phyloP scores from a whole-genome alignment of 1,284 basidiomycete genomes.

The Trametes hirsuta region DNA sequence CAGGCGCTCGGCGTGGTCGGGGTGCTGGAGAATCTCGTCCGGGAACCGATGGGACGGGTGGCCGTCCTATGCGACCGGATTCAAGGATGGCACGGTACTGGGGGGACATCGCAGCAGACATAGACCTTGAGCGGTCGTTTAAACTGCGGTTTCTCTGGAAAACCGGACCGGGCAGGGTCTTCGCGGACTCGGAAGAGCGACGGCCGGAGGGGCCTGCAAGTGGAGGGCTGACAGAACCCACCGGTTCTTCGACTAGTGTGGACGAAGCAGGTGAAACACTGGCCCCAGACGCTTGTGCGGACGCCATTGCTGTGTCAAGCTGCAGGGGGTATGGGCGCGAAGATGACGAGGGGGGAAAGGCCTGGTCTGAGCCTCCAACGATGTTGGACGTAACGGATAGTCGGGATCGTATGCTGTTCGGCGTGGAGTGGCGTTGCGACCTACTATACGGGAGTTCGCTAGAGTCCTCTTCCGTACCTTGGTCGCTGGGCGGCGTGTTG shows the following conservation, averaged over 20 bases:
- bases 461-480: constrained; percentile 47
- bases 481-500: constrained; percentile 39
- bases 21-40: constrained; percentile 53
- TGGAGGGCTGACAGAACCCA: constrained; percentile 15
- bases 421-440: constrained; percentile 30
- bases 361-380: constrained; percentile 26
- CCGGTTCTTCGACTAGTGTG: constrained; percentile 49
- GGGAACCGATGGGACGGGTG: constrained; percentile 42
- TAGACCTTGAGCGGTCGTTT: constrained; percentile 75
- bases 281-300: constrained; percentile 37
- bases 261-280: constrained; percentile 60
- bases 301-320: constrained; percentile 47
- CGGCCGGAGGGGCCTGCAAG: constrained; percentile 34
- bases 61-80: constrained; percentile 38
- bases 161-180: constrained; percentile 48
- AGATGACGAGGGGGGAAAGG: constrained; percentile 29
- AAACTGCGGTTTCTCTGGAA: constrained; percentile 57
- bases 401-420: constrained; percentile 33
- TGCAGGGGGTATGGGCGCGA: constrained; percentile 50
- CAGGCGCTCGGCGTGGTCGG: constrained; percentile 56
- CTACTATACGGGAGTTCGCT: constrained; percentile 65
- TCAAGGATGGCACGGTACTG: constrained; percentile 39
- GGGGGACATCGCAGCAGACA: constrained; percentile 61
- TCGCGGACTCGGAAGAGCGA: constrained; percentile 59
- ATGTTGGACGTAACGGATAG: constrained; percentile 31